These are phyloP conservation scores for Fusarium gaditjirri DNA, from an alignment of 2,329 filamentous ascomycete species.

Conservation along the genomic window DNA sequence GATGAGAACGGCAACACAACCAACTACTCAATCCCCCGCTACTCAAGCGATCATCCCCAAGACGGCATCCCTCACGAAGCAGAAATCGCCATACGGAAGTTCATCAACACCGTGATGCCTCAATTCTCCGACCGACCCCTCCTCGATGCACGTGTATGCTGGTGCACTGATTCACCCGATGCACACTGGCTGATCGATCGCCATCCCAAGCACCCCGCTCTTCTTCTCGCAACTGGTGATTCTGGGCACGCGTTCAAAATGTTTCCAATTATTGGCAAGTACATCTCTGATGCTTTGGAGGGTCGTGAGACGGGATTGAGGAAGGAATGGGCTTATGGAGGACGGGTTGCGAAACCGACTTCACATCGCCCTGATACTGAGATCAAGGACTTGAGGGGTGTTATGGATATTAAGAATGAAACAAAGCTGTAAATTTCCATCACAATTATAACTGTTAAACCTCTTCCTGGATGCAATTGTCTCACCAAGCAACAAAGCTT, in stretches of 20 bases:
- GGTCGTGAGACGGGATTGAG: not conserved
- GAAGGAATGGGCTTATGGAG: constrained; percentile 5
- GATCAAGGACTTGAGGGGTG: constrained; percentile 1
- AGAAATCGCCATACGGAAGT: not conserved
- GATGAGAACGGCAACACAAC: not conserved
- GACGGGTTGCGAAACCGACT: not conserved
- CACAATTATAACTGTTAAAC: rapidly evolving
- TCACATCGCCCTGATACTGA: constrained; percentile 6
- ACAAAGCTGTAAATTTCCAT: not conserved
- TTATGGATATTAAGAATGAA: not conserved
- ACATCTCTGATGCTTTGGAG: not conserved
- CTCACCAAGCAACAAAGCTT: too few species aligned
- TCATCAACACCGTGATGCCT: constrained; percentile 5
- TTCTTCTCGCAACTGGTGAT: constrained; percentile 2
- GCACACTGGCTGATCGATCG: constrained; percentile 9
- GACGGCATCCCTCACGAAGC: not conserved
- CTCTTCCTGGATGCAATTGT: not conserved
- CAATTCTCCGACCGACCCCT: not conserved
- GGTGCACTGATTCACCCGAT: constrained; percentile 8
- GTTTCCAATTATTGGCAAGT: not conserved
- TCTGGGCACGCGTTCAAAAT: constrained; percentile 12
- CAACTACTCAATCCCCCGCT: not conserved
- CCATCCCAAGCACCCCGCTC: not conserved
- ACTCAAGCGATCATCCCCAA: not conserved
- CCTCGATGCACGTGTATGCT: not conserved